Evolutionary conservation across 2,329 filamentous ascomycete genomes (phyloP).

Genomic region (Claviceps sp.): DNA sequence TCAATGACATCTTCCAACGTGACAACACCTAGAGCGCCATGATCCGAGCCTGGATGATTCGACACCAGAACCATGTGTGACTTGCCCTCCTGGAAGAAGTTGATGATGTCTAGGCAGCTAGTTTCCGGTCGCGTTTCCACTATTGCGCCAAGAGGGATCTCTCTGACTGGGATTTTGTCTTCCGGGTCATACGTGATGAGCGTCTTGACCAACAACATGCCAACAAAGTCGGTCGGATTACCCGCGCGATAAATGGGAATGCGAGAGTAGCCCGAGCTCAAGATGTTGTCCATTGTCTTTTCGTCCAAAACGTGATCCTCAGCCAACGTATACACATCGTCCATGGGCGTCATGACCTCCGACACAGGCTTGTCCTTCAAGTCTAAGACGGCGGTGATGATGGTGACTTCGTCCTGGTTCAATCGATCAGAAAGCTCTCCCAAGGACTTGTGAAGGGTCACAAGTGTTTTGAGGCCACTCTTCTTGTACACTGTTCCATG

Average conservation of each 20-base stretch:
- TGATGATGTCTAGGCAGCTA: slow-evolving; percentile 95
- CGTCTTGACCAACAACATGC: slow-evolving; percentile 97
- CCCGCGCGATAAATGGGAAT: slow-evolving; percentile 88
- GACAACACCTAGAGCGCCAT: slow-evolving; percentile 83
- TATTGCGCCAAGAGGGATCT: slow-evolving; percentile 85
- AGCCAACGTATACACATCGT: slow-evolving; percentile 94
- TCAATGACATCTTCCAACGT: slow-evolving; percentile 97
- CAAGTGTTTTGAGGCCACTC: slow-evolving; percentile 88
- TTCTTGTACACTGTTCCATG: slow-evolving; percentile 98
- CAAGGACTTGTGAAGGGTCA: slow-evolving; percentile 84
- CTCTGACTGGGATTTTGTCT: slow-evolving; percentile 71
- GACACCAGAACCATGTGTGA: slow-evolving; percentile 98
- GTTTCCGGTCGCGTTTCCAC: slow-evolving; percentile 92
- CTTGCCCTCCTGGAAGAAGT: slow-evolving; percentile 99
- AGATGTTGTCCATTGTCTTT: slow-evolving; percentile 82
- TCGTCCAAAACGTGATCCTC: slow-evolving; percentile 88
- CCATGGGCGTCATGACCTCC: slow-evolving; percentile 97
- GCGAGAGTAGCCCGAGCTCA: slow-evolving; percentile 86
- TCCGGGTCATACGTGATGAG: slow-evolving; percentile 97
- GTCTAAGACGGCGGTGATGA: slow-evolving; percentile 92
- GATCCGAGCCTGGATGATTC: slow-evolving; percentile 75
- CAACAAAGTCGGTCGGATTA: slow-evolving; percentile 77
- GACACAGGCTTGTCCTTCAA: slow-evolving; percentile 92
- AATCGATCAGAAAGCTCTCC: slow-evolving; percentile 78
- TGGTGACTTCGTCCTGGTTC: slow-evolving; percentile 96